Percentiles rank a stretch among this genome's conserved stretches.
phyloP scores from a whole-genome alignment of 2,329 filamentous ascomycete genomes.

The Pyrenochaeta sp. region DNA sequence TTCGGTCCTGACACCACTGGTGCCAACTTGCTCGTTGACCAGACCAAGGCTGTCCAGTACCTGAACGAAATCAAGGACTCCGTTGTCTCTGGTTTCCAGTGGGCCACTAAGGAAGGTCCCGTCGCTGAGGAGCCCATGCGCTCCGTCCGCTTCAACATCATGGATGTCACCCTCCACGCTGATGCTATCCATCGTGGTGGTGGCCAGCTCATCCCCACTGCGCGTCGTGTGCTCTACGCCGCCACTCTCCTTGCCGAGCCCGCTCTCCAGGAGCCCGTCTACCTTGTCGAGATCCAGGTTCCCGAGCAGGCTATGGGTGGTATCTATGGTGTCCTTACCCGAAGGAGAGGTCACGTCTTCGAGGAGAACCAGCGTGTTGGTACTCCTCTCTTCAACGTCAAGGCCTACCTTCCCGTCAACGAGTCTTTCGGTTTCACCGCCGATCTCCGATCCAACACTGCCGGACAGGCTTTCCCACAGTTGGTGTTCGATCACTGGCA shows the following conservation, averaged over 20 bases:
- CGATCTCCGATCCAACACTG: constrained; percentile 91
- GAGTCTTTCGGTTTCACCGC: constrained; percentile 99
- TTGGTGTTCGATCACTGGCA: constrained; percentile 99
- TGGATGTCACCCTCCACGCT: constrained; percentile 99
- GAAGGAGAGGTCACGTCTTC: constrained; percentile 98
- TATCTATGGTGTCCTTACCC: constrained; percentile 99
- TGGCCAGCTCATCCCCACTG: constrained; percentile 97
- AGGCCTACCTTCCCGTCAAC: constrained; percentile 94
- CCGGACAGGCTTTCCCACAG: constrained; percentile 98
- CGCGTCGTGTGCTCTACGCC: constrained; percentile 97
- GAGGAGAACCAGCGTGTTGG: constrained; percentile 96
- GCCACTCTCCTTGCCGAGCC: constrained; percentile 89
- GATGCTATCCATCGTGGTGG: constrained; percentile 99
- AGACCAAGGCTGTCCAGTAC: constrained; percentile 99
- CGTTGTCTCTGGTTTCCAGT: constrained; percentile 99
- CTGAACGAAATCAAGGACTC: constrained; percentile 99
- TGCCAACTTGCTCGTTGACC: constrained; percentile 98
- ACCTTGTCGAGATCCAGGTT: constrained; percentile 99
- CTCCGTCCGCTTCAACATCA: constrained; percentile 95
- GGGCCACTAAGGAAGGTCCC: constrained; percentile 97
- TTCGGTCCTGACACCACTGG: constrained; percentile 98
- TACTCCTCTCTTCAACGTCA: constrained; percentile 99
- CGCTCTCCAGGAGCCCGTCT: constrained; percentile 93
- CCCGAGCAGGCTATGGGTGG: constrained; percentile 99
- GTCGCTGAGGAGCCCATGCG: constrained; percentile 99